A percentile compares a stretch with the other conserved stretches of the same genome.
These are phyloP conservation scores for Ephemerocybe angulata DNA, from an alignment of 768 basidiomycete genomes.

Conservation along the genomic window DNA sequence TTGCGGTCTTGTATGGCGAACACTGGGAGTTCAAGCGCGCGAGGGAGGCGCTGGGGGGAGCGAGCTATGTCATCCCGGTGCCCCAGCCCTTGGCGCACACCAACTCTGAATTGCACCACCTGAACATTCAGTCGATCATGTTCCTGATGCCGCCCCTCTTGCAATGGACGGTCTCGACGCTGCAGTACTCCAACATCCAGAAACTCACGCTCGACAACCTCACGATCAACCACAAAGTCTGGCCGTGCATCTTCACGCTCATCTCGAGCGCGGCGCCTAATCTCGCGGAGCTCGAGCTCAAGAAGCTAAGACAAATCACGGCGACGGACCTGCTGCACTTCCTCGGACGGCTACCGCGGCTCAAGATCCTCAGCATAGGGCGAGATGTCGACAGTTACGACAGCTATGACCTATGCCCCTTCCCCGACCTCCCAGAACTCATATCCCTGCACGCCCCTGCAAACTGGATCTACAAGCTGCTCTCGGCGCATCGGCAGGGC, in stretches of 20 bases:
- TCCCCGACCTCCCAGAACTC: slow-evolving; percentile 20
- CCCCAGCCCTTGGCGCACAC: slow-evolving; percentile 9
- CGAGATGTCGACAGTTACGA: slow-evolving; percentile 17
- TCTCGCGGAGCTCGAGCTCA: slow-evolving; percentile 15
- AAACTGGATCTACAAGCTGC: slow-evolving; percentile 20
- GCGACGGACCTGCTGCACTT: slow-evolving; percentile 18
- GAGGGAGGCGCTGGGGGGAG: slow-evolving; percentile 9
- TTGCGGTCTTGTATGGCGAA: slow-evolving; percentile 13
- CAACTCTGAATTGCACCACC: slow-evolving; percentile 8
- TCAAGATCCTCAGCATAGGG: slow-evolving; percentile 14
- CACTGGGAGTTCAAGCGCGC: slow-evolving; percentile 19
- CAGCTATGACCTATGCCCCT: slow-evolving; percentile 14
- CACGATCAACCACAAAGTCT: slow-evolving; percentile 19
- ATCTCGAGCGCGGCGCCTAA: slow-evolving; percentile 14
- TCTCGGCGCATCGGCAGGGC: slow-evolving; percentile 17
- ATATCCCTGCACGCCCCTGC: slow-evolving; percentile 19
- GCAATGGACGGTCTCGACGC: slow-evolving; percentile 20
- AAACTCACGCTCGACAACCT: slow-evolving; percentile 15
- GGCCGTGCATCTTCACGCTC: slow-evolving; percentile 19
- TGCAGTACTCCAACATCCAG: slow-evolving; percentile 15
- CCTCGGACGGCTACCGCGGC: slow-evolving; percentile 12
- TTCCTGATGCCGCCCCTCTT: slow-evolving; percentile 21
- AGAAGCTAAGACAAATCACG: slow-evolving; percentile 16
- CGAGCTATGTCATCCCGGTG: slow-evolving; percentile 10
- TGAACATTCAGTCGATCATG: slow-evolving; percentile 22